phyloP scores from a whole-genome alignment of 2,329 filamentous ascomycete species.

The Colletotrichum orchidophilum region DNA sequence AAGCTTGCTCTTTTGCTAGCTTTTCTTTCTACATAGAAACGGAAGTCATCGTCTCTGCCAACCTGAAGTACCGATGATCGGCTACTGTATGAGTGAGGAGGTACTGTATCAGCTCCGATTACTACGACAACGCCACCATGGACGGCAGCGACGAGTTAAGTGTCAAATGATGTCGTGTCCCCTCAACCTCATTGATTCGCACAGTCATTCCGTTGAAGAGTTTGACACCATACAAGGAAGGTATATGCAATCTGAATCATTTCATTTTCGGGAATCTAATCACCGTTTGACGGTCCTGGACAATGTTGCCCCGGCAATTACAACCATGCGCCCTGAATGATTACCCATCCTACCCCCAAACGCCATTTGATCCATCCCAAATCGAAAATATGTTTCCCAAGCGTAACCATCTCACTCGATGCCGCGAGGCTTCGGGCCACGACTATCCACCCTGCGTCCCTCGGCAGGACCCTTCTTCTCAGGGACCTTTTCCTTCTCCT shows the following conservation, averaged over 20 bases:
- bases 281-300: slow-evolving; percentile 7
- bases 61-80: neutral
- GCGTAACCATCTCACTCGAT: neutral
- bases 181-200: too few relatives aligned
- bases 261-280: slow-evolving; percentile 6
- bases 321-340: slow-evolving; percentile 26
- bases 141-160: neutral
- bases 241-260: neutral
- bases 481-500: slow-evolving; percentile 56
- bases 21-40: neutral
- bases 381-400: neutral
- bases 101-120: neutral
- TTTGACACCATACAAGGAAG: neutral
- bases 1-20: neutral
- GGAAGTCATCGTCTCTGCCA: neutral
- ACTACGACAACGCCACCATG: neutral
- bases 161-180: neutral
- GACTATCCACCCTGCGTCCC: slow-evolving; percentile 56
- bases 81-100: neutral
- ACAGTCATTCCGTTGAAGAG: neutral
- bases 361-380: slow-evolving; percentile 17
- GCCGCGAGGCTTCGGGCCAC: slow-evolving; percentile 33
- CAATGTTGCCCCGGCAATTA: slow-evolving; percentile 20
- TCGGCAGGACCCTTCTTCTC: slow-evolving; percentile 58
- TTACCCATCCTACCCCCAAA: slow-evolving; percentile 19